Base-by-base conservation (phyloP, 164 flowering plant genomes). In the Buxus sempervirens region DNA sequence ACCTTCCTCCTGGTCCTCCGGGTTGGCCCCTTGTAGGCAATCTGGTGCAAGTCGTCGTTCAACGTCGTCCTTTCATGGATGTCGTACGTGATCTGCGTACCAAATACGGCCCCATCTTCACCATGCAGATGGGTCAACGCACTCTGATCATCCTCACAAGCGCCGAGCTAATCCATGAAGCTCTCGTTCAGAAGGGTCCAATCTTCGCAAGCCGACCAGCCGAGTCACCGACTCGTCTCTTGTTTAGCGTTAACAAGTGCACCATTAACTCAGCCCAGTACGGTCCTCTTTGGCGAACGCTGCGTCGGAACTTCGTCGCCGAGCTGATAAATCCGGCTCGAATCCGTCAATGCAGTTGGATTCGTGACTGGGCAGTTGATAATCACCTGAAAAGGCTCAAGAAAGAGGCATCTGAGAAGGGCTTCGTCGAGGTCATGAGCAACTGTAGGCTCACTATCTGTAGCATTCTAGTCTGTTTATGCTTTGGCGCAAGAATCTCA, bases 21-120 rank as follows among this genome's bases (percentile, higher is more conserved):
- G 96, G 97, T 0, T 90, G 96, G 96, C 96, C 98, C 0, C 56
- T 91, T 3, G 80, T 94, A 9, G 97, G 97, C 22, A 91, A 94
- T 78, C 79, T 94, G 0, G n/a, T 79, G 32, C 96, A 90, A 64
- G 89, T 94, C 65, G 49, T 86, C 64, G 85, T 87, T 78, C 87
- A 88, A 63, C 76, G 81, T 13, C 84, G 90, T 7, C 85, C 80
- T 1, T 91, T 88, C 88, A 84, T 88, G 68, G 86, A 75, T 69
- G 65, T 89, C 0, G 84, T 88, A 1, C 84, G 91, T 4, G 96
- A 90, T 68, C 70, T 91, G 41, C 85, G 90, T 14, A 24, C 58
- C 36, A 83, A 80, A 38, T 88, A 90, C 45, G 97, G 97, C 0
- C 96, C 97, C 0, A 89, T 91, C 60, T 94, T 94, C 83, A 91